Evolutionary conservation across 192 early-diverging fungal genomes (phyloP).

Genomic region (Tieghemiomyces parasiticus): DNA sequence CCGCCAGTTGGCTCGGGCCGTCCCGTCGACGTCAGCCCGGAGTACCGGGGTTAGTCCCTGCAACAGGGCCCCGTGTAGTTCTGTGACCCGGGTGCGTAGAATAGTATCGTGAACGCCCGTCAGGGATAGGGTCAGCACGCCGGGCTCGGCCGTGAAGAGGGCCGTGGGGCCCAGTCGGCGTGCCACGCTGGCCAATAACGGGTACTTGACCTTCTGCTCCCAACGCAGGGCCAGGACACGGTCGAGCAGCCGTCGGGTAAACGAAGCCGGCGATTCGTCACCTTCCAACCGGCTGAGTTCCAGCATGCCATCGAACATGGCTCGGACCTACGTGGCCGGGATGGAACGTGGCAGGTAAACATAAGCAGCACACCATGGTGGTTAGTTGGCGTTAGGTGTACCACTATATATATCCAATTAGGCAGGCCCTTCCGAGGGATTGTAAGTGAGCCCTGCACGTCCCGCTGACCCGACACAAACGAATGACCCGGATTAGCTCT

Average conservation of each 20-base stretch:
- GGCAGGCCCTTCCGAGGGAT: too few species aligned
- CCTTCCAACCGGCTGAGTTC: slow-evolving; percentile 30
- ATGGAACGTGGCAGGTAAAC: too few species aligned
- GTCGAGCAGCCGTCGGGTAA: slow-evolving; percentile 40
- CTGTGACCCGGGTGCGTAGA: not conserved
- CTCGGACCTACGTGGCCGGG: slow-evolving; percentile 23
- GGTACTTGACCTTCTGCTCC: slow-evolving; percentile 70
- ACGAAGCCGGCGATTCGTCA: slow-evolving; percentile 15
- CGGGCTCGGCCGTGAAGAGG: not conserved
- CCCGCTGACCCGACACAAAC: too few species aligned
- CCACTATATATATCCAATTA: too few species aligned
- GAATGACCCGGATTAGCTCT: too few species aligned
- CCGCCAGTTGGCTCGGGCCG: not conserved
- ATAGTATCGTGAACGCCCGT: not conserved
- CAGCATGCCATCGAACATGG: slow-evolving; percentile 55
- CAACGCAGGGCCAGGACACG: slow-evolving; percentile 58
- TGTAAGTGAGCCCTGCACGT: too few species aligned
- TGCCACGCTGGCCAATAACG: slow-evolving; percentile 51
- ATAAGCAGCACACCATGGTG: too few species aligned
- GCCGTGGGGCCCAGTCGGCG: slow-evolving; percentile 23
- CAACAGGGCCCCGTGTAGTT: not conserved
- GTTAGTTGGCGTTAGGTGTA: too few species aligned
- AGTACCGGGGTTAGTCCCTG: too few species aligned
- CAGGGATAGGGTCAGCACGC: not conserved
- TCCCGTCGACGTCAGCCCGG: not conserved